Evolutionary conservation across 352 stramenopile species (phyloP).

Genomic region (Thalassiosira mediterranea): DNA sequence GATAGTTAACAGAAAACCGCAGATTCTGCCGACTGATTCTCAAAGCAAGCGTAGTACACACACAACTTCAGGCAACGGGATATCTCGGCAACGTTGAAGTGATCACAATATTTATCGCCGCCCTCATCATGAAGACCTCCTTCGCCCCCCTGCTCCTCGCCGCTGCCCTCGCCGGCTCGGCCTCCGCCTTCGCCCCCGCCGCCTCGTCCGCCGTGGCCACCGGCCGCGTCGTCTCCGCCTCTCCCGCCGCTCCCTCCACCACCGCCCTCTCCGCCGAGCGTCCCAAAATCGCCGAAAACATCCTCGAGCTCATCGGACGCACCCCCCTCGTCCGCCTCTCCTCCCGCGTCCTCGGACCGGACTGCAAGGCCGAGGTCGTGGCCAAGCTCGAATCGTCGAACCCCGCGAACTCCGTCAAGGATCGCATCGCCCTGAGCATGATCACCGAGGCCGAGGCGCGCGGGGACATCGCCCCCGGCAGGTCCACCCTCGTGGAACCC

Average conservation of each 20-base stretch:
- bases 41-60: too few species aligned
- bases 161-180: conserved; percentile 15
- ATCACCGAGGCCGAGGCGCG: conserved; percentile 90
- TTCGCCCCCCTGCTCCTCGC: conserved; percentile 8
- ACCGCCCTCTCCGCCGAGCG: conserved; percentile 5
- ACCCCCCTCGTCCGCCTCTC: conserved; percentile 92
- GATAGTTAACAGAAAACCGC: too few species aligned
- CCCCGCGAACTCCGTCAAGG: conserved; percentile 92
- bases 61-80: too few species aligned
- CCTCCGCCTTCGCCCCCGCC: conserved; percentile 19
- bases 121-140: too few species aligned
- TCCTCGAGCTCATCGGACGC: conserved; percentile 93
- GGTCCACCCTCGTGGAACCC: conserved; percentile 90
- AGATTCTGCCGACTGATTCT: too few species aligned
- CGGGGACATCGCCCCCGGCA: conserved; percentile 85
- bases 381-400: conserved; percentile 87
- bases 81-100: too few species aligned
- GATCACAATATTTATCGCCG: too few species aligned
- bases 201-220: background rate
- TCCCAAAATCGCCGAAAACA: conserved; percentile 90
- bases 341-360: conserved; percentile 63
- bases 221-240: background rate
- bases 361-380: conserved; percentile 76
- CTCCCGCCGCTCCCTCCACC: conserved; percentile 6
- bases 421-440: conserved; percentile 91